A percentile compares a stretch with the other conserved stretches of the same genome.
phyloP scores from a whole-genome alignment of 1,139 yeast species.

The Kodamaea suecica region DNA sequence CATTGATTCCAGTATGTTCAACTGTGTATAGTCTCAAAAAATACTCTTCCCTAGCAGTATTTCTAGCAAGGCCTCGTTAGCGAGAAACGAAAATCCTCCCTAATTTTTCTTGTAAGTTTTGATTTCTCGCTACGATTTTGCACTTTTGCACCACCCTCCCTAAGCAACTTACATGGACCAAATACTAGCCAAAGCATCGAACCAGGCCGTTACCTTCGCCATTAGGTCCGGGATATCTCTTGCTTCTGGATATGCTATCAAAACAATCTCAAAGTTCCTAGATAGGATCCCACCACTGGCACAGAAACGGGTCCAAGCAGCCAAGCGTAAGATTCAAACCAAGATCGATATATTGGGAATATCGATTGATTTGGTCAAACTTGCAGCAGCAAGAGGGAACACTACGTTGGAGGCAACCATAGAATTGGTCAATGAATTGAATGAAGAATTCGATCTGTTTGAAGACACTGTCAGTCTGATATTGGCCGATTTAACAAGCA shows the following conservation, averaged over 20 bases:
- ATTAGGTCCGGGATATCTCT: slow-evolving; percentile 72
- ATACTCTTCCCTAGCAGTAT: too few relatives aligned
- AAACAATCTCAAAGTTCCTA: slow-evolving; percentile 57
- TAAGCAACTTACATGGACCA: slow-evolving; percentile 21
- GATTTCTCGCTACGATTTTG: too few relatives aligned
- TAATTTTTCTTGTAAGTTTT: too few relatives aligned
- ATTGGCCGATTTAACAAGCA: slow-evolving; percentile 21
- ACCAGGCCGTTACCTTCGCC: slow-evolving; percentile 78
- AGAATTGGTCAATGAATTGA: slow-evolving; percentile 54
- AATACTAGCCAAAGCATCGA: slow-evolving; percentile 55
- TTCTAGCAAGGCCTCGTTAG: too few relatives aligned
- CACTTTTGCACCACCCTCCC: too few relatives aligned
- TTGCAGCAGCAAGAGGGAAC: slow-evolving; percentile 71
- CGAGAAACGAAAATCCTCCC: too few relatives aligned
- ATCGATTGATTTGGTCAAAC: slow-evolving; percentile 67
- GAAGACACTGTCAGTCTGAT: slow-evolving; percentile 45
- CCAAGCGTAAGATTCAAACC: slow-evolving; percentile 49
- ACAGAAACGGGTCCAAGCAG: slow-evolving; percentile 39
- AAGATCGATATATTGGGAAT: slow-evolving; percentile 63
- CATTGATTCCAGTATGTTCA: too few relatives aligned
- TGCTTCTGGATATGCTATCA: slow-evolving; percentile 75
- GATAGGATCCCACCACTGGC: slow-evolving; percentile 62
- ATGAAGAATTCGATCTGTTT: slow-evolving; percentile 57
- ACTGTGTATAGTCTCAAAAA: too few relatives aligned
- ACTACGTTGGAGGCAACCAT: slow-evolving; percentile 60